Percentiles rank a stretch among this genome's conserved stretches.
phyloP scores from a whole-genome alignment of 257 asterid genomes.

The Euphrasia confusa region DNA sequence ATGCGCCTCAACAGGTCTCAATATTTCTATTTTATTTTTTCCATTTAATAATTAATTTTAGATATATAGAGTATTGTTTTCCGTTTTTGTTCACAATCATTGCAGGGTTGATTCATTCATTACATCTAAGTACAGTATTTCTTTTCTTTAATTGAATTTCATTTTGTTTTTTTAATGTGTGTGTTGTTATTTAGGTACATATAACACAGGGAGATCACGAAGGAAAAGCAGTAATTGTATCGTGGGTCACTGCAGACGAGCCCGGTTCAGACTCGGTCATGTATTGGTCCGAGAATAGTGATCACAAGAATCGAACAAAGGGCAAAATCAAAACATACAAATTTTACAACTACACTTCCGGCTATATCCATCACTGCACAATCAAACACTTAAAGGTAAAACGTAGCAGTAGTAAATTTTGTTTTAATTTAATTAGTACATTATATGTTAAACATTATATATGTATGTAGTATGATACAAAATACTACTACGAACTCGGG shows the following conservation, averaged over 20 bases:
- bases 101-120: neutral
- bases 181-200: conserved; percentile 49
- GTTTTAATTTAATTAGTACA: too few relatives aligned
- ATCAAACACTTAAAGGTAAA: conserved; percentile 48
- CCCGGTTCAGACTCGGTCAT: conserved; percentile 52
- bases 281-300: conserved; percentile 56
- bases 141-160: neutral
- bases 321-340: conserved; percentile 50
- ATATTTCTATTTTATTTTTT: neutral
- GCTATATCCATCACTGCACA: conserved; percentile 71
- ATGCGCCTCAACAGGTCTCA: conserved; percentile 90
- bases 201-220: conserved; percentile 85
- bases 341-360: conserved; percentile 70
- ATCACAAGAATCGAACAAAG: conserved; percentile 31
- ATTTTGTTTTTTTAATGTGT: conserved; percentile 4
- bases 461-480: conserved; percentile 53
- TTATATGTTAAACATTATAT: too few relatives aligned
- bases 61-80: neutral
- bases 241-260: conserved; percentile 82
- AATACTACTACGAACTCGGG: conserved; percentile 75
- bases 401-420: too few relatives aligned
- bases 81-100: too few relatives aligned
- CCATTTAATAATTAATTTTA: neutral
- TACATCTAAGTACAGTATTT: too few relatives aligned
- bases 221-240: conserved; percentile 82